Percentiles rank a stretch among this genome's conserved stretches.
These are phyloP conservation scores for Chlamydomonas eustigma DNA, from an alignment of 139 green algal genomes.

Conservation along the genomic window DNA sequence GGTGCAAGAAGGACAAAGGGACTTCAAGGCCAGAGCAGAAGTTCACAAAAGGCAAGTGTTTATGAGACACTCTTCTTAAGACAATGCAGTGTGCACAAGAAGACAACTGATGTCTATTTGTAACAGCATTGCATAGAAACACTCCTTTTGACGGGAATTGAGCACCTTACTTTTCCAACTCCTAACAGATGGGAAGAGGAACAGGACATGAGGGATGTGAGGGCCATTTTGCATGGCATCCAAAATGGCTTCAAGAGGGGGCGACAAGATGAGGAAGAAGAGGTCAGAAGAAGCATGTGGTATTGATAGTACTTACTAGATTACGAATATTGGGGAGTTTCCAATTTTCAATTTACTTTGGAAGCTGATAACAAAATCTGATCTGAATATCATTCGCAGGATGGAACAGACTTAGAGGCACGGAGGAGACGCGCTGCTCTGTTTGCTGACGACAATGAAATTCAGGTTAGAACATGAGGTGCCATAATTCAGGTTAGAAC, in stretches of 20 bases:
- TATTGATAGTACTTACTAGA: too few species aligned
- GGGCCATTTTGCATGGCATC: constrained; percentile 14
- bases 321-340: too few species aligned
- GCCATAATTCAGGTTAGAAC: too few species aligned
- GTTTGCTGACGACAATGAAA: constrained; percentile 2
- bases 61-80: too few species aligned
- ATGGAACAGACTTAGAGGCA: constrained; percentile 14
- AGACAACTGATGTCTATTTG: too few species aligned
- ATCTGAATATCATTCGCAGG: background rate
- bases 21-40: background rate
- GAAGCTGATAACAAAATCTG: too few species aligned
- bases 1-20: constrained; percentile 4
- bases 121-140: too few species aligned
- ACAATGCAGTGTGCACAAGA: too few species aligned
- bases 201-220: constrained; percentile 12
- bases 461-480: background rate
- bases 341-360: too few species aligned
- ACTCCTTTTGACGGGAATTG: too few species aligned
- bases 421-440: constrained; percentile 11
- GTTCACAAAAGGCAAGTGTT: background rate
- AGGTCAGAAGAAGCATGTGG: background rate
- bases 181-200: constrained; percentile 25
- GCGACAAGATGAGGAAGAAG: background rate
- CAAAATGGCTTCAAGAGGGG: constrained; percentile 18
- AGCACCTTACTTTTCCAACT: too few species aligned